Percentiles rank a stretch among this genome's conserved stretches.
These are phyloP conservation scores for Ziziphus jujuba DNA, from an alignment of 306 rosid genomes.

Conservation along the genomic window DNA sequence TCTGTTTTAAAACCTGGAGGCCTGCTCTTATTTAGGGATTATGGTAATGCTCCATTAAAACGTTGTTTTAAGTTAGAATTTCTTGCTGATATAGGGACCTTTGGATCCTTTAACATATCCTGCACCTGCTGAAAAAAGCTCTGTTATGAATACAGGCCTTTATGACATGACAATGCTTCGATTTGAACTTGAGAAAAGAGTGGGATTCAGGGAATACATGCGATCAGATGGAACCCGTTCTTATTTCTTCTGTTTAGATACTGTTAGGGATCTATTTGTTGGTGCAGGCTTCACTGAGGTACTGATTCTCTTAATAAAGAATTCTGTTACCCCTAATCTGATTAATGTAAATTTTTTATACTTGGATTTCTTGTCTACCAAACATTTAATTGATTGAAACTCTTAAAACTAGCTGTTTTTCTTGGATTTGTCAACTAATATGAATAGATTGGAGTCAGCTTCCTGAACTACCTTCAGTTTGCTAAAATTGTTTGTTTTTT, in stretches of 20 bases:
- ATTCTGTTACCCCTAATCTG: background rate
- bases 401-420: background rate
- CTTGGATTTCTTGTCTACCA: background rate
- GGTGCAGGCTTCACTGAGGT: conserved; percentile 91
- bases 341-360: background rate
- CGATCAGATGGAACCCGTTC: conserved; percentile 86
- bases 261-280: conserved; percentile 60
- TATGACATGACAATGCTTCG: conserved; percentile 99
- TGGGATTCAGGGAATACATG: conserved; percentile 74
- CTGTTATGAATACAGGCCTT: conserved; percentile 60
- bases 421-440: too few relatives aligned
- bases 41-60: conserved; percentile 52
- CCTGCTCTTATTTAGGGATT: conserved; percentile 81
- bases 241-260: conserved; percentile 80
- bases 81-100: background rate
- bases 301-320: conserved; percentile 15
- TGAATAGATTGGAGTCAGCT: background rate
- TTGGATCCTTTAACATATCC: conserved; percentile 15
- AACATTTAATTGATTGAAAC: background rate
- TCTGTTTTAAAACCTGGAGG: conserved; percentile 86
- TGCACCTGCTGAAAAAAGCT: conserved; percentile 23
- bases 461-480: conserved; percentile 6
- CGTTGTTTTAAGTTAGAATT: conserved; percentile 3
- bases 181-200: conserved; percentile 58
- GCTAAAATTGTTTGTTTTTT: conserved; percentile 9